Evolutionary conservation across 306 rosid genomes (phyloP).

Genomic region (Ceratonia siliqua): DNA sequence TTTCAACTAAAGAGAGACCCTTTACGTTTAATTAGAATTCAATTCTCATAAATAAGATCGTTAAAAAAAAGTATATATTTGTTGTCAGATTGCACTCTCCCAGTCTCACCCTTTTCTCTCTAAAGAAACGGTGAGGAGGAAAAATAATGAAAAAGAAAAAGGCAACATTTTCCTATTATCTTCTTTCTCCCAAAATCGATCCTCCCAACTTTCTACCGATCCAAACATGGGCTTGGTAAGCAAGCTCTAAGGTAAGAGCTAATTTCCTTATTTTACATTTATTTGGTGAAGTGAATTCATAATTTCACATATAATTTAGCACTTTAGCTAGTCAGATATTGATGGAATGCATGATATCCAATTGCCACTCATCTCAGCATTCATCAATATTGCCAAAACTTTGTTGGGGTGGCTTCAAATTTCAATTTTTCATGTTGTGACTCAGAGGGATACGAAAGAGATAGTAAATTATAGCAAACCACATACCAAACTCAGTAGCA

Average conservation of each 20-base stretch:
- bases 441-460: neutral
- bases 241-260: too few relatives aligned
- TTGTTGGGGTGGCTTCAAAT: neutral
- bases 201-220: neutral
- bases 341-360: neutral
- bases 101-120: neutral
- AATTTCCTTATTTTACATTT: too few relatives aligned
- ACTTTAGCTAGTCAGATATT: neutral
- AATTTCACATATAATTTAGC: too few relatives aligned
- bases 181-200: neutral
- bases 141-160: too few relatives aligned
- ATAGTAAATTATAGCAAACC: neutral
- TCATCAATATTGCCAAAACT: neutral
- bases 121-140: neutral
- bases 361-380: neutral
- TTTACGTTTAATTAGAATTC: neutral
- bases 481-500: constrained; percentile 44
- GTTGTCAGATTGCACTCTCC: neutral
- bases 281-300: neutral
- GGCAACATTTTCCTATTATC: neutral
- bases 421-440: neutral
- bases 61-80: neutral
- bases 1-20: neutral
- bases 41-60: neutral
- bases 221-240: neutral